Evolutionary conservation across 2,329 filamentous ascomycete species (phyloP), one percentile per base, ranked within the genome.

Genomic region (Macrophomina phaseolina): DNA sequence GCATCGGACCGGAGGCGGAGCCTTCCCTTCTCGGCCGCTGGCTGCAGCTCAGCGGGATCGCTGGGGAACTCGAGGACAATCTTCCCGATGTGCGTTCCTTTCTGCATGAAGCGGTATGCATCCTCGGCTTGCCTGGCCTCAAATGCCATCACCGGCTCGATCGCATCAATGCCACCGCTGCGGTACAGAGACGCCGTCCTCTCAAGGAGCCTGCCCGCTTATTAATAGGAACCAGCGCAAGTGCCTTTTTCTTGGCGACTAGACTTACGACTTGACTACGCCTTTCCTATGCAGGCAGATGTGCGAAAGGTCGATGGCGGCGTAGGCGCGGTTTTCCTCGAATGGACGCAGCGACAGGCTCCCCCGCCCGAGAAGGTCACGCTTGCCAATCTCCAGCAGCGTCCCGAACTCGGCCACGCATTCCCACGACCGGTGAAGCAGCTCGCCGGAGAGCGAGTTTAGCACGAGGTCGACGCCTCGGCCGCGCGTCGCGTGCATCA

Each of bases 11-110:
- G n/a, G 18, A 62, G 42, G 3, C 6, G 11, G n/a, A 58, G 18
- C 30, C 34, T 30, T 16, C 16, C 28, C 52, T 6, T 12, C n/a
- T 16, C 46, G 6, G 23, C 30, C 32, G 16, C 9, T 4, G 68
- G n/a, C 53, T 45, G 48, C 28, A 69, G 9, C 23, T 53, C 32
- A 3, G 63, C 32, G 12, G 40, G 32, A 4, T 56, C n/a, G n/a
- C 69, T 52, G 34, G 42, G 67, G 51, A 69, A 66, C 9, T 70
- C 63, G 12, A 81, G 67, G 12, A 81, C 76, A 2, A 81, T 70
- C 69, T 81, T 82, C 5, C 81, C 80, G 1, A 77, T 75, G 53
- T 80, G 79, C 12, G 73, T 73, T 0, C 79, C 77, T 9, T 70
- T 65, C 18, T 75, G 75, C 49, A 81, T 73, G 64, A 70, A 72